phyloP scores from a whole-genome alignment of 169 alveolate species.

The Neospora caninum region DNA sequence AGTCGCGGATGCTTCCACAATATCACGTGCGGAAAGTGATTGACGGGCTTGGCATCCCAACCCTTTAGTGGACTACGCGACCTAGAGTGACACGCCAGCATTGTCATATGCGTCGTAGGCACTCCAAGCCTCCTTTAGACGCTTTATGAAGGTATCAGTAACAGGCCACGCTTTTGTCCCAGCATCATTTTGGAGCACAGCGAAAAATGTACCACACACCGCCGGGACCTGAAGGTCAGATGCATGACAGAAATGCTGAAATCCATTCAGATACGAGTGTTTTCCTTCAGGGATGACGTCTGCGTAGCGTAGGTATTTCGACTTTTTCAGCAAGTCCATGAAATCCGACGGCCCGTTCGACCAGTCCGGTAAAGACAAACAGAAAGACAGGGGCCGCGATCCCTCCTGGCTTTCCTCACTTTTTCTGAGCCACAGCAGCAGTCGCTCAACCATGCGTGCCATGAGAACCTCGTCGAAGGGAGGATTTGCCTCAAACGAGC shows the following conservation, averaged over 20 bases:
- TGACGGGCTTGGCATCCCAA: too few species aligned
- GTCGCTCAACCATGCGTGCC: slow-evolving; percentile 20
- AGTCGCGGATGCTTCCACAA: too few species aligned
- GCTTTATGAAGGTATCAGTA: neutral
- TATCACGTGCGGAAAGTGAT: too few species aligned
- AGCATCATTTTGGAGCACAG: slow-evolving; percentile 18
- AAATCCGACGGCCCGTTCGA: slow-evolving; percentile 17
- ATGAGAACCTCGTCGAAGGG: slow-evolving; percentile 55
- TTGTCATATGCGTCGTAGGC: too few species aligned
- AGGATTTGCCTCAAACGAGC: slow-evolving; percentile 61
- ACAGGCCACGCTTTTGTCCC: slow-evolving; percentile 16
- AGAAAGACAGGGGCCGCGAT: slow-evolving; percentile 28
- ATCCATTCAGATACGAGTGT: neutral
- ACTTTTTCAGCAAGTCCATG: neutral
- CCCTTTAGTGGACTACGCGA: too few species aligned
- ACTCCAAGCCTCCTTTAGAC: neutral
- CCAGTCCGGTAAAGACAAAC: slow-evolving; percentile 22
- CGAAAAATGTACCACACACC: slow-evolving; percentile 10
- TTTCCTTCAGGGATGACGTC: neutral
- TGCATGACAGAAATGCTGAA: slow-evolving; percentile 22
- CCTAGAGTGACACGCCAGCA: too few species aligned
- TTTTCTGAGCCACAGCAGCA: neutral
- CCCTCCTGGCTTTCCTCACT: neutral
- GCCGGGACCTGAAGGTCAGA: neutral
- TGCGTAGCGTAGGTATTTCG: neutral